Evolutionary conservation across 768 basidiomycete species (phyloP).

Genomic region (Kwoniella sp.): DNA sequence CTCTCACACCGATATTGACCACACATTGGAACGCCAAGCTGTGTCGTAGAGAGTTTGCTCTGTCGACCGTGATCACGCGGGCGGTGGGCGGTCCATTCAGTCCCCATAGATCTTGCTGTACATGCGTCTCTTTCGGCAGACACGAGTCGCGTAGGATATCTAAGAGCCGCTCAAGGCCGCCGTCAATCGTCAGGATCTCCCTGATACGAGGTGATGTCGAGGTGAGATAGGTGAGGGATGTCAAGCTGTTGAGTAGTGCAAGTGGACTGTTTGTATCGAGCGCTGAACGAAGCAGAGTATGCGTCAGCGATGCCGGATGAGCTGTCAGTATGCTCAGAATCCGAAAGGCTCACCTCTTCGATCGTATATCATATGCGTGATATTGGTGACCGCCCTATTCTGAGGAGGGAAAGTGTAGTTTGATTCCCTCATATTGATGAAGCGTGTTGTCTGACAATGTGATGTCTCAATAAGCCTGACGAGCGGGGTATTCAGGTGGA

Average conservation of each 20-base stretch:
- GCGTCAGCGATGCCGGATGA: background rate
- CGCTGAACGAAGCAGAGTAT: conserved; percentile 28
- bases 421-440: conserved; percentile 75
- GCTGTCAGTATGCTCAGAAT: background rate
- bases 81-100: conserved; percentile 54
- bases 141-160: conserved; percentile 75
- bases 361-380: conserved; percentile 92
- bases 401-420: conserved; percentile 93
- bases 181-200: conserved; percentile 97
- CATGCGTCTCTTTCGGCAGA: conserved; percentile 37
- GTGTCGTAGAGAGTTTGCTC: conserved; percentile 57
- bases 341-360: conserved; percentile 69
- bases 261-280: conserved; percentile 57
- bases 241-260: conserved; percentile 84
- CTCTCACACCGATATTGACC: conserved; percentile 94
- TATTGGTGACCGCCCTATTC: conserved; percentile 92
- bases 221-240: conserved; percentile 92
- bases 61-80: conserved; percentile 51
- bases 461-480: too few species aligned
- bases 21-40: conserved; percentile 94
- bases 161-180: conserved; percentile 92
- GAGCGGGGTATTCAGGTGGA: too few species aligned
- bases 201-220: conserved; percentile 96
- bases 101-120: conserved; percentile 52
- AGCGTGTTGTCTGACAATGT: too few species aligned